Evolutionary conservation across 768 basidiomycete species (phyloP).

Genomic region (Nidula microcarpa): DNA sequence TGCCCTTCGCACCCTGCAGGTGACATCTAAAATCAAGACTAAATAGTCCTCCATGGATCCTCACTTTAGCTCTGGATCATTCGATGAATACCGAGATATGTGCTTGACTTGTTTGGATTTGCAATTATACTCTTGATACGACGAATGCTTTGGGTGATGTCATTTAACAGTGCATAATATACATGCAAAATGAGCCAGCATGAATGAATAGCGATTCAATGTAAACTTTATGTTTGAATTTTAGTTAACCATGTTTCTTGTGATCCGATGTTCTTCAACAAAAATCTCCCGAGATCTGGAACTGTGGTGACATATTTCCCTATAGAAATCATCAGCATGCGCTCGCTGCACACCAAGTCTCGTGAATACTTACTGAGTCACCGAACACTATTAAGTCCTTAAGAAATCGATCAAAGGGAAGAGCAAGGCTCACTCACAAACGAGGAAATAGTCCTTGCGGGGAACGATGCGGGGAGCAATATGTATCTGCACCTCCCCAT

Average conservation of each 20-base stretch:
- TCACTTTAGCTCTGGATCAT: not conserved
- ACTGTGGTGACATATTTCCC: constrained; percentile 24
- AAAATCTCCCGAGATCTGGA: constrained; percentile 8
- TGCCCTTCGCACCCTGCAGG: constrained; percentile 45
- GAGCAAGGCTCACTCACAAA: constrained; percentile 13
- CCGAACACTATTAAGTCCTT: constrained; percentile 18
- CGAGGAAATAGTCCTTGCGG: constrained; percentile 20
- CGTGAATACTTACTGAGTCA: constrained; percentile 18
- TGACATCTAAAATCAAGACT: constrained; percentile 29
- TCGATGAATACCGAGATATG: not conserved
- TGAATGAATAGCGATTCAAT: not conserved
- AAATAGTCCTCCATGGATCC: constrained; percentile 13
- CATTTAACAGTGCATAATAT: not conserved
- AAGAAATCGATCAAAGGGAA: not conserved
- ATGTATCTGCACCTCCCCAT: constrained; percentile 10
- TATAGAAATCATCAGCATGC: constrained; percentile 3
- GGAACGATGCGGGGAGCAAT: constrained; percentile 7
- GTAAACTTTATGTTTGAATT: not conserved
- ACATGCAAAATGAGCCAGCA: not conserved
- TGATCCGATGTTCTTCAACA: not conserved
- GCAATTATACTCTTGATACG: not conserved
- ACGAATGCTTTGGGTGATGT: not conserved
- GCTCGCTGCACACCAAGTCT: not conserved
- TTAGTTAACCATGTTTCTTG: not conserved
- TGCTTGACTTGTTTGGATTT: not conserved